phyloP scores from a whole-genome alignment of 257 asterid species.

The Agastache rugosa region DNA sequence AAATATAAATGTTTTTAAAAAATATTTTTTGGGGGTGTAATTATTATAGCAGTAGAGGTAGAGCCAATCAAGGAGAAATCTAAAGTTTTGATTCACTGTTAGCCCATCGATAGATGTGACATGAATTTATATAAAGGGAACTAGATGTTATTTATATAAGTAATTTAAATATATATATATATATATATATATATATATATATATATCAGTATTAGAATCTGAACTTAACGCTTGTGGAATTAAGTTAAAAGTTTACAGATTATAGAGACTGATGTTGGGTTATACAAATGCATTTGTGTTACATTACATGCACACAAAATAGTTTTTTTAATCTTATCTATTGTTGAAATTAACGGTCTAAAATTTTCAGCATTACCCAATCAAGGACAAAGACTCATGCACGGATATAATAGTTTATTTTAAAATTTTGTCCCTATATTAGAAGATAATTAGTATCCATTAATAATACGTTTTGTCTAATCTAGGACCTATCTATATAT shows the following conservation, averaged over 20 bases:
- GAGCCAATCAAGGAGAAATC: conserved; percentile 47
- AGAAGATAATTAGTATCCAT: background rate
- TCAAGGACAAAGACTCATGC: no score
- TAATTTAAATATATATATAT: no score
- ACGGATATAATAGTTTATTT: no score
- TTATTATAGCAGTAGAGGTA: conserved; percentile 23
- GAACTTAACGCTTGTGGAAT: no score
- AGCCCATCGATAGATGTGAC: conserved; percentile 5
- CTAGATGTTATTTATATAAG: background rate
- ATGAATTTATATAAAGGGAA: background rate
- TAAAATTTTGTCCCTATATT: background rate
- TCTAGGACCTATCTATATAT: background rate
- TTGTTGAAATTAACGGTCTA: no score
- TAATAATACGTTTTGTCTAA: background rate
- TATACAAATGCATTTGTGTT: no score
- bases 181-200: no score
- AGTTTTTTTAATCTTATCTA: no score
- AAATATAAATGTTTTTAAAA: background rate
- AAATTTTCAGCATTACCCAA: no score
- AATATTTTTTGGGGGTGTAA: background rate
- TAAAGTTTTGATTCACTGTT: background rate
- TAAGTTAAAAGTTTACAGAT: no score
- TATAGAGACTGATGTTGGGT: no score
- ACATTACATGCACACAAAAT: no score
- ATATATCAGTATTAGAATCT: background rate